Percentiles rank a stretch among this genome's conserved stretches.
phyloP scores from a whole-genome alignment of 2,329 filamentous ascomycete species.

The Aschersonia sp. region DNA sequence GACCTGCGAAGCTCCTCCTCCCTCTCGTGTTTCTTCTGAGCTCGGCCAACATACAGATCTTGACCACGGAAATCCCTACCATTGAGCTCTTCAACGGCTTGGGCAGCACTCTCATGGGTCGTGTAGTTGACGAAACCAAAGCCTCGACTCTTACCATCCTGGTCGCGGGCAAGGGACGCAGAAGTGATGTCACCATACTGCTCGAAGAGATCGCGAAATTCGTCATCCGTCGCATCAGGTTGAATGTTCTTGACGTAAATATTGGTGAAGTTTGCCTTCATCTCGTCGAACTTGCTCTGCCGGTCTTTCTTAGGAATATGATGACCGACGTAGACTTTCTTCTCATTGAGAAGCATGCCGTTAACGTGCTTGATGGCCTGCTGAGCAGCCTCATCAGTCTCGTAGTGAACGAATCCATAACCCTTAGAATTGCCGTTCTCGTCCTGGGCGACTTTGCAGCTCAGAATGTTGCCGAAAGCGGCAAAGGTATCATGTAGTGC shows the following conservation, averaged over 20 bases:
- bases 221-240: constrained; percentile 71
- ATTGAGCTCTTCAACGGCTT: constrained; percentile 85
- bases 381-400: constrained; percentile 92
- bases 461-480: constrained; percentile 96
- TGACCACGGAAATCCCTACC: constrained; percentile 84
- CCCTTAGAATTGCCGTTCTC: constrained; percentile 95
- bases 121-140: constrained; percentile 96
- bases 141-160: constrained; percentile 83
- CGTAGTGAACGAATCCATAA: constrained; percentile 98
- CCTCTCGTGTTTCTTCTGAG: constrained; percentile 99
- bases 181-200: constrained; percentile 90
- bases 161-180: constrained; percentile 78
- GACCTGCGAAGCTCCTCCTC: constrained; percentile 98
- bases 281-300: constrained; percentile 99
- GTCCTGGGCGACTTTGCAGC: constrained; percentile 98
- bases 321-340: constrained; percentile 99
- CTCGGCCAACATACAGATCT: constrained; percentile 93
- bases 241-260: constrained; percentile 99
- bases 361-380: constrained; percentile 99
- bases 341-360: constrained; percentile 98
- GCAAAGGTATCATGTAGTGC: constrained; percentile 98
- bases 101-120: constrained; percentile 72
- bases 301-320: constrained; percentile 99
- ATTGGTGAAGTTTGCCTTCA: constrained; percentile 99
- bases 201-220: constrained; percentile 89